Base-by-base conservation (phyloP, 2,329 filamentous ascomycete species). In the Epicoccum nigrum region DNA sequence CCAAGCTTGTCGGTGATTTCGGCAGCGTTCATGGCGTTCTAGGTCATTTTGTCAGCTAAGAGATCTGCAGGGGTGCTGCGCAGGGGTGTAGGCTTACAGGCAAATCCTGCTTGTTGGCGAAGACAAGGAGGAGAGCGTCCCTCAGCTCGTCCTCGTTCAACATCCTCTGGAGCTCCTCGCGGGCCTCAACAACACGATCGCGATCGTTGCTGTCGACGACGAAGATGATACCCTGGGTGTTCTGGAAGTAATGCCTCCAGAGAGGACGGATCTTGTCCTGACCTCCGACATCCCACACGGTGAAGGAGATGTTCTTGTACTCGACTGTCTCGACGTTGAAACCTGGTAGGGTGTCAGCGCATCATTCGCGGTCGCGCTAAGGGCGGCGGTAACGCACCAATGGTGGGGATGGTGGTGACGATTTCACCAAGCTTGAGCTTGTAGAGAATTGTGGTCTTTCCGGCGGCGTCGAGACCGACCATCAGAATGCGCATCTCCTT, bases 1-100 rank as follows among this genome's bases (percentile, higher is more conserved):
- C 94, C 94, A 79, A 99, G 91, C 87, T 97, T 97, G 83, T 99
- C 93, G 79, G 94, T 99, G 79, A 99, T 97, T 83, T 99, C 94
- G 74, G 94, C 93, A 73, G 94, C 93, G 81, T 96, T 97, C 94
- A 97, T 97, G 79, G 94, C 94, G 76, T 97, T 97, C 92, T 96
- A 72, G 16, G 35, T 32, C 15, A 19, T n/a, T 2, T 17, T 47
- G 52, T 55, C 34, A 55, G 52, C 34, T 7, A 15, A 35, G 30
- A 35, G 52, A 15, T 42, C 41, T 34, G 23, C 4, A 13, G 2
- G 19, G 4, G 25, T 40, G 19, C 27, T 44, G 34, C 17, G 13
- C 8, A 30, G 27, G 31, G 34, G 34, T 30, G 33, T 41, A 19
- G 41, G 51, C 90, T 86, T 71, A 90, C 90, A 52, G 84, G 81